Evolutionary conservation across 23 red algal species (phyloP), one percentile per base, ranked within the genome.

Genomic region (Gracilaria domingensis): DNA sequence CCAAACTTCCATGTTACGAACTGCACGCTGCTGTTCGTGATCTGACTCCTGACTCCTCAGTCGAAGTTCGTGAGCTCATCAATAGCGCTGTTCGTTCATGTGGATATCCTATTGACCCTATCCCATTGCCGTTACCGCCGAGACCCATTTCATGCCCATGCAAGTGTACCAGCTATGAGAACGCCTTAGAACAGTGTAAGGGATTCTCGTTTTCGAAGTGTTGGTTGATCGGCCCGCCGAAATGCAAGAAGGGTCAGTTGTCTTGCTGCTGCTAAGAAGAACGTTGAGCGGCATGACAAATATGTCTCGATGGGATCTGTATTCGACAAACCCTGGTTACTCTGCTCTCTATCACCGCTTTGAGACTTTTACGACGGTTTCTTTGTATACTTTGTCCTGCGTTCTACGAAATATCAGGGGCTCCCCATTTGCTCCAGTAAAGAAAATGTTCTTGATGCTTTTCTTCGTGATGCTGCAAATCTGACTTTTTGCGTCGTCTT

Each of bases 241-340:
- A 75, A 18, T 75, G 69, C 69, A 75, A 75, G 69, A 75, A 75
- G 69, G 69, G 69, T 6, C 69, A 75, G 69, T 47, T 75, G 18
- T 45, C 37, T 47, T 75, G 69, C 69, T 75, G 69, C 36, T 75
- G 69, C 35, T 75, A 30, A 47, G 11, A 45, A 4, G 5, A 45
- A 11, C 11, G 11, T 7, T 45, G 5, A 4, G 42, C 5, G 42
- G 42, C 42, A 11, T n/a, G 42, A 45, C 42, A 45, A 11, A 11
- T 45, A 45, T 45, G 42, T 45, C n/a, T n/a, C n/a, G n/a, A n/a
- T n/a, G n/a, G n/a, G n/a, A n/a, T n/a, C n/a, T n/a, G n/a, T n/a
- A n/a, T n/a, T n/a, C n/a, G n/a, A n/a, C n/a, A n/a, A n/a, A n/a
- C n/a, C n/a, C n/a, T n/a, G n/a, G n/a, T n/a, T n/a, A n/a, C n/a